Evolutionary conservation across 768 basidiomycete species (phyloP).

Genomic region (Inosperma sp.): DNA sequence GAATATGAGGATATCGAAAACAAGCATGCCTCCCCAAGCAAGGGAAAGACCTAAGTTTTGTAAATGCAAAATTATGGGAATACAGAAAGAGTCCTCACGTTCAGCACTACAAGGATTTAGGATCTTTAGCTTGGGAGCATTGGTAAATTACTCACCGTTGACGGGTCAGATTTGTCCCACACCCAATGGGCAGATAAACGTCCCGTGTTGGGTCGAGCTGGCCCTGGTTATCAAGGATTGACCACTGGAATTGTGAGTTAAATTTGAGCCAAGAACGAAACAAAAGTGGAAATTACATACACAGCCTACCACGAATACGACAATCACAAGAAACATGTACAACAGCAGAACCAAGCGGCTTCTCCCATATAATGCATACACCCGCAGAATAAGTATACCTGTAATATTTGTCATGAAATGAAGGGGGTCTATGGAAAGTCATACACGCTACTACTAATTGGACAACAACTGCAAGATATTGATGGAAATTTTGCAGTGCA

Average conservation of each 20-base stretch:
- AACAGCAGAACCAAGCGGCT: constrained; percentile 5
- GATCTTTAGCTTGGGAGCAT: background rate
- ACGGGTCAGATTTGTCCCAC: constrained; percentile 17
- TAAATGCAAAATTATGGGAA: background rate
- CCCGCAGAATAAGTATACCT: constrained; percentile 9
- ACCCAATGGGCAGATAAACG: constrained; percentile 20
- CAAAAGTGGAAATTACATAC: background rate
- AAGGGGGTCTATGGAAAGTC: constrained; percentile 4
- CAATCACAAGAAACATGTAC: background rate
- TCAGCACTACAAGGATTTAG: constrained; percentile 15
- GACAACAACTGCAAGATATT: too few species aligned
- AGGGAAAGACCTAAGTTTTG: constrained; percentile 10
- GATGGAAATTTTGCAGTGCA: too few species aligned
- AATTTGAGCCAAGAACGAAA: background rate
- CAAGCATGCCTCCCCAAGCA: constrained; percentile 17
- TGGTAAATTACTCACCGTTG: constrained; percentile 18
- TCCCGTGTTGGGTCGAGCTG: constrained; percentile 7
- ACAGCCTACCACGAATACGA: too few species aligned
- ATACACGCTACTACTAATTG: constrained; percentile 33
- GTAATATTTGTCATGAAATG: background rate
- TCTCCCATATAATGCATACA: constrained; percentile 12
- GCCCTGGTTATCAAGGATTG: constrained; percentile 21
- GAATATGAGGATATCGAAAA: constrained; percentile 22
- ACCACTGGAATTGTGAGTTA: constrained; percentile 21
- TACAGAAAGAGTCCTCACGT: constrained; percentile 13